Conservation (phyloP, 179 eudicot species). For the Dionaea muscipula region DNA sequence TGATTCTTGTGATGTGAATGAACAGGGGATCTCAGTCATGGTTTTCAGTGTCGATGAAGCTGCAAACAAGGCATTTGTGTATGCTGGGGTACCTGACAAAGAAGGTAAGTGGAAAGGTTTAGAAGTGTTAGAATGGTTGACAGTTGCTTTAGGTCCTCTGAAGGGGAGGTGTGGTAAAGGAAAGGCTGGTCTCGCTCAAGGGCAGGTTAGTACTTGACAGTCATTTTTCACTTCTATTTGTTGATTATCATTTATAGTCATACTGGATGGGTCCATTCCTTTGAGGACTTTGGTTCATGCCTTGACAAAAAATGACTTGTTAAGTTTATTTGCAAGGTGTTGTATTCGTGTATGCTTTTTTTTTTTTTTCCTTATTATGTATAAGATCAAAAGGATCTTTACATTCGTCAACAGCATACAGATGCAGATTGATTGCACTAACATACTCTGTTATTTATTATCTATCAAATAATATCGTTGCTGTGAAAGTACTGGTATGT, state of each 20-base stretch:
- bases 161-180: constrained; percentile 82
- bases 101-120: constrained; percentile 59
- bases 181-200: constrained; percentile 78
- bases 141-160: constrained; percentile 48
- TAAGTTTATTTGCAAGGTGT: too few species aligned
- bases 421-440: too few species aligned
- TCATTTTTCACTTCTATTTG: background rate
- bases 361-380: too few species aligned
- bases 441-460: too few species aligned
- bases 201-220: constrained; percentile 53
- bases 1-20: constrained; percentile 6
- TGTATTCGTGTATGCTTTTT: too few species aligned
- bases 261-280: background rate
- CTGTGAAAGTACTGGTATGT: too few species aligned
- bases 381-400: too few species aligned
- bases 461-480: too few species aligned
- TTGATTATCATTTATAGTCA: too few species aligned
- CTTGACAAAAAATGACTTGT: too few species aligned
- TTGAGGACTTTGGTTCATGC: background rate
- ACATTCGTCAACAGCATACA: too few species aligned
- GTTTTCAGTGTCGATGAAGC: constrained; percentile 67
- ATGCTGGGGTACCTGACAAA: constrained; percentile 81
- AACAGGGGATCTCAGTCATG: constrained; percentile 74
- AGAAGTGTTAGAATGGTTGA: constrained; percentile 71
- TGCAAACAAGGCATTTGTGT: constrained; percentile 69